These are phyloP conservation scores for Xylariomycetidae sp. DNA, from an alignment of 2,329 filamentous ascomycete genomes.

Conservation along the genomic window DNA sequence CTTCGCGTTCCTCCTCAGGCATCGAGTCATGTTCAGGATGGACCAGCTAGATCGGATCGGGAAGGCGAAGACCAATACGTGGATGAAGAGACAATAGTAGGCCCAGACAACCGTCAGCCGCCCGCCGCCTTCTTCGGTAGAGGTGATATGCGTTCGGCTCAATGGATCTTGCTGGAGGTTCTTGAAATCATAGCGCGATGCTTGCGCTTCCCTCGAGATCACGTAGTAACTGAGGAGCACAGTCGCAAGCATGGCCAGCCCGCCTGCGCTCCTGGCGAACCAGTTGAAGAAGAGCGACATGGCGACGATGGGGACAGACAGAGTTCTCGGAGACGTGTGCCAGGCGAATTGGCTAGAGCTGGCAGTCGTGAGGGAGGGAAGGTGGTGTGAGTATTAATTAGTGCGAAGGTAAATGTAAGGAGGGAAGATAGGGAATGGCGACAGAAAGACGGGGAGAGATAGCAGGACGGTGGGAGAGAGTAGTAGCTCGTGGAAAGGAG, in stretches of 20 bases:
- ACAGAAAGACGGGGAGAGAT: conserved; percentile 12
- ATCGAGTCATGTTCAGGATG: conserved; percentile 52
- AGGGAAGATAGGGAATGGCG: conserved; percentile 16
- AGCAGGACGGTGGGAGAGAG: conserved; percentile 2
- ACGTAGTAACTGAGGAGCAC: conserved; percentile 50
- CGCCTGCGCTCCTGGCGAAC: conserved; percentile 50
- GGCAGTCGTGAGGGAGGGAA: too few relatives aligned
- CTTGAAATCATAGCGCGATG: conserved; percentile 39
- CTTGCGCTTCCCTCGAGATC: conserved; percentile 44
- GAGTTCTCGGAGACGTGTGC: too few relatives aligned
- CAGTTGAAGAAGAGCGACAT: conserved; percentile 53
- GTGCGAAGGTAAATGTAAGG: conserved; percentile 9
- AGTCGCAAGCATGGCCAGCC: conserved; percentile 48
- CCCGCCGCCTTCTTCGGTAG: conserved; percentile 37
- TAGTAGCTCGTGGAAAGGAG: conserved; percentile 19
- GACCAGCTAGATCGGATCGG: conserved; percentile 59
- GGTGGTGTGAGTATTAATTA: conserved; percentile 11
- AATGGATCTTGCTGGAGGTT: conserved; percentile 36
- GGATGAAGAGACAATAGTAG: conserved; percentile 62
- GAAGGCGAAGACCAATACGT: conserved; percentile 59
- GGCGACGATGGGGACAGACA: conserved; percentile 14
- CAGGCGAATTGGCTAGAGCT: too few relatives aligned
- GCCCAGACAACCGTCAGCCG: conserved; percentile 52
- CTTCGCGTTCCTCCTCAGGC: conserved; percentile 40
- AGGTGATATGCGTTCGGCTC: conserved; percentile 28